These are phyloP conservation scores for Magnusiomyces paraingens DNA, from an alignment of 1,139 yeast species.

Conservation along the genomic window DNA sequence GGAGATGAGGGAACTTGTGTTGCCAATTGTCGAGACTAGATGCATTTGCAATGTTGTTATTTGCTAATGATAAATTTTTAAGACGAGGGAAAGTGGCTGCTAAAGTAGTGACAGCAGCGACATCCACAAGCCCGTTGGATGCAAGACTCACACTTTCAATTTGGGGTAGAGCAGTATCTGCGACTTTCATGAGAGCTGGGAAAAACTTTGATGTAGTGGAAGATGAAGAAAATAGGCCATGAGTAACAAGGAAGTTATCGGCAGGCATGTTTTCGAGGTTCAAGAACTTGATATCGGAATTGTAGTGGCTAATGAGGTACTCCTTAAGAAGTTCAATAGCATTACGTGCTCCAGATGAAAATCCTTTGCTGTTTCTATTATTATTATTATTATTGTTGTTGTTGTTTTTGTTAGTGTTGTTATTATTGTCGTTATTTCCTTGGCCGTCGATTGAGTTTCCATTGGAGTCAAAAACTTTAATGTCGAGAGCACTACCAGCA, in stretches of 20 bases:
- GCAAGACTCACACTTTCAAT: constrained; percentile 77
- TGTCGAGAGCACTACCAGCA: constrained; percentile 64
- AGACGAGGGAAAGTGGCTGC: constrained; percentile 70
- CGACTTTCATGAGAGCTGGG: constrained; percentile 85
- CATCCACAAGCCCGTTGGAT: constrained; percentile 58
- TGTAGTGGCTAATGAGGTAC: constrained; percentile 62
- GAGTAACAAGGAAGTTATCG: constrained; percentile 54
- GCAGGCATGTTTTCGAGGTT: constrained; percentile 62
- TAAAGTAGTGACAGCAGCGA: constrained; percentile 55
- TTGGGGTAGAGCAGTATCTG: constrained; percentile 43
- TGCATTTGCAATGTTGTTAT: constrained; percentile 57
- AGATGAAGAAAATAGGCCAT: constrained; percentile 60
- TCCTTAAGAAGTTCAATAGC: constrained; percentile 56
- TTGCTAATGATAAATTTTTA: constrained; percentile 70
- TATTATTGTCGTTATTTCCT: neutral
- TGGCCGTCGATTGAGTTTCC: constrained; percentile 10
- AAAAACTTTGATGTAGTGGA: constrained; percentile 70
- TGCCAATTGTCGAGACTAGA: constrained; percentile 69
- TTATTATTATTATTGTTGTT: neutral
- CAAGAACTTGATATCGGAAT: constrained; percentile 56
- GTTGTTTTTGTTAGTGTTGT: neutral
- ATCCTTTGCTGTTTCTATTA: neutral
- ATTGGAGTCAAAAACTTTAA: constrained; percentile 38
- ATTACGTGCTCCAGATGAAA: constrained; percentile 14
- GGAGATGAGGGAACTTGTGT: constrained; percentile 61